Percentiles rank a stretch among this genome's conserved stretches.
Conservation (phyloP, 148 eudicot species). For the Euryodendron excelsum region DNA sequence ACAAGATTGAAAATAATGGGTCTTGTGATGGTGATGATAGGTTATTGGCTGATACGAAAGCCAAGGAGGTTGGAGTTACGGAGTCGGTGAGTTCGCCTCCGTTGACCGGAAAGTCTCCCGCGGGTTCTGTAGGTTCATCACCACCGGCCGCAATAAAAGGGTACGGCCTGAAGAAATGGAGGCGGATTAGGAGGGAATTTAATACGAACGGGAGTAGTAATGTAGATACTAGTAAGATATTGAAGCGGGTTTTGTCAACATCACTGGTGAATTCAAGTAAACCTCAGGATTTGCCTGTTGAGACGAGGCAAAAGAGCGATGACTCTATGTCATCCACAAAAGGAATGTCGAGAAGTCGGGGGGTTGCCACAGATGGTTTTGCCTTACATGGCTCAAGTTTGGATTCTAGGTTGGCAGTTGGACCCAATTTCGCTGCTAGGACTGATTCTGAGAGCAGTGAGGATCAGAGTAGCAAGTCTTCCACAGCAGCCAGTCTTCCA, state of each 20-base stretch:
- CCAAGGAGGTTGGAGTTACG: constrained; percentile 16
- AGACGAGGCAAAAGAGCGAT: constrained; percentile 36
- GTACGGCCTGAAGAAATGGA: constrained; percentile 79
- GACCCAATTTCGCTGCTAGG: constrained; percentile 40
- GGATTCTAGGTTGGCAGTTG: constrained; percentile 25
- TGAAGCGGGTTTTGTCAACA: constrained; percentile 46
- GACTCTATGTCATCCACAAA: constrained; percentile 67
- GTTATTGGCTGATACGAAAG: constrained; percentile 1
- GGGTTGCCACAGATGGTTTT: constrained; percentile 25
- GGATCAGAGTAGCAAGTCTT: constrained; percentile 81
- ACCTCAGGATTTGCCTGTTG: constrained; percentile 22
- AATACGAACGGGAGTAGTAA: constrained; percentile 36
- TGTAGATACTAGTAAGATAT: constrained; percentile 32
- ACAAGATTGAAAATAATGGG: constrained; percentile 36
- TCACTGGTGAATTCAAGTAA: constrained; percentile 22
- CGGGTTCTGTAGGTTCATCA: constrained; percentile 14
- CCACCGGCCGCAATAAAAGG: constrained; percentile 46
- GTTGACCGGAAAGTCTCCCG: constrained; percentile 3
- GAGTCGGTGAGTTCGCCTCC: constrained; percentile 10
- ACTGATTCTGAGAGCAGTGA: constrained; percentile 66
- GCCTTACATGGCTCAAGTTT: constrained; percentile 21
- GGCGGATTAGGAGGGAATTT: constrained; percentile 54
- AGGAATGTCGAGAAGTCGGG: constrained; percentile 41
- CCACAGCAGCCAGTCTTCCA: constrained; percentile 73
- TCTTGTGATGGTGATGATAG: constrained; percentile 17